These are phyloP conservation scores for Babesia bigemina DNA, from an alignment of 169 alveolate species.

Conservation along the genomic window DNA sequence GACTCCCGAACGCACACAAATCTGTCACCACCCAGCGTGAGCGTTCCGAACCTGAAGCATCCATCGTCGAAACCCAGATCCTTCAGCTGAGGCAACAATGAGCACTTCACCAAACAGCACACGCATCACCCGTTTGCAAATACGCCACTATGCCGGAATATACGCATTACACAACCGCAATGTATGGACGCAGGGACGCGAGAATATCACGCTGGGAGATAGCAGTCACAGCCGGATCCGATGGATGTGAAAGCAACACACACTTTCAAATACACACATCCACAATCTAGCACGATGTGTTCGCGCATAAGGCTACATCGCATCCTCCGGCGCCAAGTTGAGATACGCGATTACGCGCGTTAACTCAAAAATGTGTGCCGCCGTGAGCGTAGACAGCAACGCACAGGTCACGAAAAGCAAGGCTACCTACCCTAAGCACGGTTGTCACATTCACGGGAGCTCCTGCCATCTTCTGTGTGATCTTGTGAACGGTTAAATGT, in stretches of 20 bases:
- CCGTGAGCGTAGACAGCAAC: not conserved
- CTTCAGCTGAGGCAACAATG: constrained; percentile 40
- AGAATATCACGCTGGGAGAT: not conserved
- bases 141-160: too few relatives aligned
- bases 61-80: constrained; percentile 86
- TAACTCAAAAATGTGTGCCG: too few relatives aligned
- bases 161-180: too few relatives aligned
- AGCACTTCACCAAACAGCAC: not conserved
- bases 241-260: too few relatives aligned
- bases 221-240: too few relatives aligned
- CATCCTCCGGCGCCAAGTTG: not conserved
- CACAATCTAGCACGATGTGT: too few relatives aligned
- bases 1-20: constrained; percentile 89
- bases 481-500: not conserved
- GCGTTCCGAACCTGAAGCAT: constrained; percentile 86
- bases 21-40: constrained; percentile 90
- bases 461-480: constrained; percentile 9
- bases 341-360: not conserved
- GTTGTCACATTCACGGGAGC: constrained; percentile 41
- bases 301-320: not conserved
- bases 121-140: not conserved
- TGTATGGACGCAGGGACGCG: too few relatives aligned
- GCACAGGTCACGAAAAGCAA: not conserved
- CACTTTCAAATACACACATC: too few relatives aligned
- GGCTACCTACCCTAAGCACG: constrained; percentile 36